A percentile compares a stretch with the other conserved stretches of the same genome.
These are phyloP conservation scores for Ajuga reptans DNA, from an alignment of 305 asterid genomes.

Conservation along the genomic window DNA sequence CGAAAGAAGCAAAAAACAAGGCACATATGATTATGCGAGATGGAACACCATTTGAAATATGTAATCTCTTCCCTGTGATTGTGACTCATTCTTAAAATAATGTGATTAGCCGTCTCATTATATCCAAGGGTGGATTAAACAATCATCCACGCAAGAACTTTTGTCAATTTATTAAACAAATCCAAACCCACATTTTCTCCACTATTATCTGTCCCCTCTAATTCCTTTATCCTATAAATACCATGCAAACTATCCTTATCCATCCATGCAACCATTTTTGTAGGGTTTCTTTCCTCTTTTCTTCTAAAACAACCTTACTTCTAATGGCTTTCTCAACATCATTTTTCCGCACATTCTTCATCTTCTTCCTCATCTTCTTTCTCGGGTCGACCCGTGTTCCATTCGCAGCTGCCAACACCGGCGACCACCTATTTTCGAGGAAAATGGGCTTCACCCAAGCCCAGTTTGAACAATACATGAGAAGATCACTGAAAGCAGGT, in stretches of 20 bases:
- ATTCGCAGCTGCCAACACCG: not conserved
- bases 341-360: not conserved
- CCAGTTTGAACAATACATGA: slow-evolving; percentile 22
- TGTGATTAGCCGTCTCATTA: not conserved
- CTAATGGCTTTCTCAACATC: slow-evolving; percentile 22
- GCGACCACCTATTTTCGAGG: slow-evolving; percentile 6
- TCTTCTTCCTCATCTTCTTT: slow-evolving; percentile 8
- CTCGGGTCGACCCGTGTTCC: not conserved
- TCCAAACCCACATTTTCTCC: slow-evolving; percentile 21
- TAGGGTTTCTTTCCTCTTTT: not conserved
- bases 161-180: slow-evolving; percentile 19
- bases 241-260: slow-evolving; percentile 24
- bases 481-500: slow-evolving; percentile 29
- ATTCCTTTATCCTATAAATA: slow-evolving; percentile 26
- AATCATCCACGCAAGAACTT: slow-evolving; percentile 31
- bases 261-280: slow-evolving; percentile 22
- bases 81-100: not conserved
- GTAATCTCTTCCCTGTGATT: no score
- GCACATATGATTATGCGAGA: no score
- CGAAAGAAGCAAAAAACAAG: no score
- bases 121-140: slow-evolving; percentile 19
- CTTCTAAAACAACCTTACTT: not conserved
- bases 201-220: slow-evolving; percentile 27
- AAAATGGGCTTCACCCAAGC: slow-evolving; percentile 22
- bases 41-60: no score